These are phyloP conservation scores for Mycena olivaceomarginata DNA, from an alignment of 768 basidiomycete species.

Conservation along the genomic window DNA sequence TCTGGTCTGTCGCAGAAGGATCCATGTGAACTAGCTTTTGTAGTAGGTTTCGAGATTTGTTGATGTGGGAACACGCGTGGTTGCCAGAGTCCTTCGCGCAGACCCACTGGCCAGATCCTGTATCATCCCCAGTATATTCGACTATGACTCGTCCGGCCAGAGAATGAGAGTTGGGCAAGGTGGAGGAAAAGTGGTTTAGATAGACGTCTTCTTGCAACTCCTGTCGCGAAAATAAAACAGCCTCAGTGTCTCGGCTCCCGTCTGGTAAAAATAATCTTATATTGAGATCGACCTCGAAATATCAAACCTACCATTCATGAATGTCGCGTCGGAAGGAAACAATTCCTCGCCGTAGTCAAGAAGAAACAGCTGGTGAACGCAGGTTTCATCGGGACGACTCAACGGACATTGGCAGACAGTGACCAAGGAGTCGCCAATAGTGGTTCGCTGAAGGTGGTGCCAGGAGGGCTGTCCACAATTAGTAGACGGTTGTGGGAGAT, in stretches of 20 bases:
- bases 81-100: slow-evolving; percentile 19
- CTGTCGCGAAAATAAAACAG: slow-evolving; percentile 14
- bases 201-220: slow-evolving; percentile 17
- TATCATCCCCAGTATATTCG: slow-evolving; percentile 12
- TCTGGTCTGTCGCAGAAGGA: slow-evolving; percentile 18
- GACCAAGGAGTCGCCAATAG: background rate
- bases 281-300: no score
- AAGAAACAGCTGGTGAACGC: slow-evolving; percentile 30
- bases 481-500: no score
- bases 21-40: slow-evolving; percentile 26
- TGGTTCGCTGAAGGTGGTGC: slow-evolving; percentile 33
- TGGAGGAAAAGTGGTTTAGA: slow-evolving; percentile 19
- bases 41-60: background rate
- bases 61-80: slow-evolving; percentile 5
- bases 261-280: background rate
- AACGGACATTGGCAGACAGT: slow-evolving; percentile 29
- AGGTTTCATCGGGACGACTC: background rate
- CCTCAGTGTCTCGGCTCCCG: background rate
- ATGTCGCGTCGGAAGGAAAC: slow-evolving; percentile 1
- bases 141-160: slow-evolving; percentile 18
- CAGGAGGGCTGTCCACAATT: slow-evolving; percentile 1
- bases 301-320: background rate
- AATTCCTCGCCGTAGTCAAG: slow-evolving; percentile 23
- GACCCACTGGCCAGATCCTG: background rate
- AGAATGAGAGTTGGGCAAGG: background rate